Evolutionary conservation across 2,329 filamentous ascomycete genomes (phyloP), one percentile per base, ranked within the genome.

Genomic region (Sclerotinia subarctica): DNA sequence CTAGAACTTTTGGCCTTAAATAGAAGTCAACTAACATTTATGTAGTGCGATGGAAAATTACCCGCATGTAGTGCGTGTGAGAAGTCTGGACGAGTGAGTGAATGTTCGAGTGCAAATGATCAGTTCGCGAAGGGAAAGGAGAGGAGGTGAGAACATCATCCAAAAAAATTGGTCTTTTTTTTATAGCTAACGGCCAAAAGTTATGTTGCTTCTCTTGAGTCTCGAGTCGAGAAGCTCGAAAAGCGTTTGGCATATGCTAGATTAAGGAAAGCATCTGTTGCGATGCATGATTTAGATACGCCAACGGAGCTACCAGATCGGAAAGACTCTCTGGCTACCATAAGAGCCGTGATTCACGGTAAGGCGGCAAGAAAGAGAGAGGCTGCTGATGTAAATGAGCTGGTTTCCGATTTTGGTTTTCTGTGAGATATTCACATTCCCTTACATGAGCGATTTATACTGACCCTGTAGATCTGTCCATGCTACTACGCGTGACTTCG

Each of bases 111-210:
- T 67, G 94, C 93, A 10, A 97, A 96, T 75, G 94, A 98, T 77
- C 93, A 97, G 78, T 98, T 97, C 79, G 94, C 94, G 0, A 86
- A 93, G 71, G 95, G 95, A 70, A 98, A 98, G 79, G 95, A 98
- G 77, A 85, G 94, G 75, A 98, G 94, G 88, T 88, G 73, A 68
- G 80, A 74, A 44, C 19, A 53, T 26, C 15, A 2, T n/a, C 11
- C 24, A 24, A 5, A n/a, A 15, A 67, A 35, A 5, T 35, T 35
- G 1, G 5, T 35, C 7, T 52, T 11, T 29, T 24, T 29, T 44
- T 35, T 13, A n/a, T 60, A 58, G 49, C 75, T 76, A 58, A 77
- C 70, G 5, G 11, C 42, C 24, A 44, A 19, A 90, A 68, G 88
- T 79, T 99, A 98, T 83, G 94, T 98, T 56, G 93, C 94, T 10